Evolutionary conservation across 2,329 filamentous ascomycete species (phyloP).

Genomic region (Simplicillium aogashimaense): DNA sequence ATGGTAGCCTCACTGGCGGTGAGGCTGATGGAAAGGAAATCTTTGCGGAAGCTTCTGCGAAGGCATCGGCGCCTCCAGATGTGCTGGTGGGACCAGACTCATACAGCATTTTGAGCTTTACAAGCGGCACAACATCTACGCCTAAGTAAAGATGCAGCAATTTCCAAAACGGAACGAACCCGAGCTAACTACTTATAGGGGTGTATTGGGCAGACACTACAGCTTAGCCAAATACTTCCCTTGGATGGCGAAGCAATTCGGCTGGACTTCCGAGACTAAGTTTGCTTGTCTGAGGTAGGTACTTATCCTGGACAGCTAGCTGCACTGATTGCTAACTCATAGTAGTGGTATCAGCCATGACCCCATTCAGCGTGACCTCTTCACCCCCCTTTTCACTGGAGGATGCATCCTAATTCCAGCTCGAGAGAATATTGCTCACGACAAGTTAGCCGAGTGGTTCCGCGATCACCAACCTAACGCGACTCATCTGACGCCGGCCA

Average conservation of each 20-base stretch:
- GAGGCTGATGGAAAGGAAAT: slow-evolving; percentile 55
- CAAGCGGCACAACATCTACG: slow-evolving; percentile 63
- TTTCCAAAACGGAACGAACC: not conserved
- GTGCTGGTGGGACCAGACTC: slow-evolving; percentile 82
- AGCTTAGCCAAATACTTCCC: slow-evolving; percentile 77
- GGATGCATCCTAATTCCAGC: slow-evolving; percentile 70
- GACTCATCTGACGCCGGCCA: slow-evolving; percentile 86
- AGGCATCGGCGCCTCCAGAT: slow-evolving; percentile 47
- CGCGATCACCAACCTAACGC: slow-evolving; percentile 62
- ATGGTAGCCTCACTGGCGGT: slow-evolving; percentile 65
- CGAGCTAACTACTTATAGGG: slow-evolving; percentile 18
- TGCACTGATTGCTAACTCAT: slow-evolving; percentile 14
- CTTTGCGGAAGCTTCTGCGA: slow-evolving; percentile 42
- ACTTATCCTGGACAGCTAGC: not conserved
- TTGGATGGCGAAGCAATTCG: slow-evolving; percentile 86
- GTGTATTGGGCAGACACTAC: slow-evolving; percentile 80
- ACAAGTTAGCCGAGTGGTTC: slow-evolving; percentile 85
- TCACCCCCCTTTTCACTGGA: slow-evolving; percentile 82
- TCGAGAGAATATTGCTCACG: slow-evolving; percentile 76
- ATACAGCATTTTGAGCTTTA: slow-evolving; percentile 65
- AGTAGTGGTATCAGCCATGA: slow-evolving; percentile 78
- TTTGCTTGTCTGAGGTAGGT: slow-evolving; percentile 62
- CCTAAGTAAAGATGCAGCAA: slow-evolving; percentile 49
- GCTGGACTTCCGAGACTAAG: slow-evolving; percentile 57
- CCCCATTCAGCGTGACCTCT: slow-evolving; percentile 65